Conservation (phyloP, 768 basidiomycete genomes). For the Thelephora ganbajun region DNA sequence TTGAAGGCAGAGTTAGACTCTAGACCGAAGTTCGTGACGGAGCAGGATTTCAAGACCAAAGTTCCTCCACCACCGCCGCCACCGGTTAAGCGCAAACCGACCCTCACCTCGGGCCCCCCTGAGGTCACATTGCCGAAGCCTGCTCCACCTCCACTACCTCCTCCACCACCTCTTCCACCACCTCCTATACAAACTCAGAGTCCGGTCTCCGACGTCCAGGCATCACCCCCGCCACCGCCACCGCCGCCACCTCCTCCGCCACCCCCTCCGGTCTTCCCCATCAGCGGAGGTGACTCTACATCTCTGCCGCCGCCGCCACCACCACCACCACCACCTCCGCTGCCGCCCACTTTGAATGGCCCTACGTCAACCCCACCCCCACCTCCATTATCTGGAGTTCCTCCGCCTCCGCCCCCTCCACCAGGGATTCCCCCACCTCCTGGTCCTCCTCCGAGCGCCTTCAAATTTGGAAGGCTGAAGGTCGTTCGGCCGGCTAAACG, state of each 20-base stretch:
- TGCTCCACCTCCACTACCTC: conserved; percentile 15
- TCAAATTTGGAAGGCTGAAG: conserved; percentile 19
- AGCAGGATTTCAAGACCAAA: conserved; percentile 59
- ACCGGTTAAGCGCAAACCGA: conserved; percentile 21
- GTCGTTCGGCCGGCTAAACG: conserved; percentile 35
- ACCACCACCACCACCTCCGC: conserved; percentile 6
- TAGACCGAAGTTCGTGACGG: conserved; percentile 37
- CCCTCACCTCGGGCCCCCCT: conserved; percentile 1
- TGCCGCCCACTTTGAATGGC: conserved; percentile 7
- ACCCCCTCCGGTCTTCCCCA: conserved; percentile 17
- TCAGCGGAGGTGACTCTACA: conserved; percentile 7
- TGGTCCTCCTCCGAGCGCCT: conserved; percentile 18
- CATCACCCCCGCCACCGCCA: conserved; percentile 25
- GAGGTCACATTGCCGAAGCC: not conserved
- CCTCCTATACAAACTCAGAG: conserved; percentile 13
- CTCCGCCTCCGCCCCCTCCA: conserved; percentile 16
- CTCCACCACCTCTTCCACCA: conserved; percentile 27
- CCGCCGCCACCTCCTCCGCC: conserved; percentile 24
- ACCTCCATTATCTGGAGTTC: conserved; percentile 20
- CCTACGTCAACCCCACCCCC: conserved; percentile 17
- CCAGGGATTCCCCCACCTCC: conserved; percentile 26
- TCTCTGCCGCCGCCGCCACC: conserved; percentile 15
- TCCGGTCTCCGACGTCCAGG: conserved; percentile 14
- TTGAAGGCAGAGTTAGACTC: conserved; percentile 37
- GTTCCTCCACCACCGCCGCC: conserved; percentile 55